These are phyloP conservation scores for Penicillium simplicissimum DNA, from an alignment of 495 filamentous ascomycete genomes.

Conservation along the genomic window DNA sequence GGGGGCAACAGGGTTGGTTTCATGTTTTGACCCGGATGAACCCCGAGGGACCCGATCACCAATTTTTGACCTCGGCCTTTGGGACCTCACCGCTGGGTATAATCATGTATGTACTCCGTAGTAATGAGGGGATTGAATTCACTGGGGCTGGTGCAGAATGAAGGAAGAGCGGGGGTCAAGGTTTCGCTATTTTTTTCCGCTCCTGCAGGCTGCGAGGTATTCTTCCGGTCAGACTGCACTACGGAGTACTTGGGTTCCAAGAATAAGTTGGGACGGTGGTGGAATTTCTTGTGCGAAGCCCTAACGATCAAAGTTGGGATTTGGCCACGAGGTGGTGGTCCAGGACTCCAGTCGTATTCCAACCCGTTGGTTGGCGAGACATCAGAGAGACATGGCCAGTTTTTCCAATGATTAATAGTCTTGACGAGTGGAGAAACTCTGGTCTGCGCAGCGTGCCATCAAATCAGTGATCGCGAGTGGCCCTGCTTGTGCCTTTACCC, in stretches of 20 bases:
- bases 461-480: background rate
- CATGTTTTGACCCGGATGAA: slow-evolving; percentile 10
- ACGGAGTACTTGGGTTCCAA: background rate
- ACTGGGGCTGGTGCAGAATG: background rate
- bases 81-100: slow-evolving; percentile 2
- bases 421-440: background rate
- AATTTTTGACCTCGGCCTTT: background rate
- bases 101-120: no score
- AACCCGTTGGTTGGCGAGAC: background rate
- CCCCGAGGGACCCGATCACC: background rate
- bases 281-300: background rate
- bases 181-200: background rate
- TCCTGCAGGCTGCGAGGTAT: slow-evolving; percentile 3
- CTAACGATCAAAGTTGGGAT: background rate
- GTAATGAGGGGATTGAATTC: background rate
- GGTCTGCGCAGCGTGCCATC: background rate
- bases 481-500: background rate
- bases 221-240: background rate
- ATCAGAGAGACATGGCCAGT: background rate
- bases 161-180: background rate
- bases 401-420: background rate
- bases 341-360: background rate
- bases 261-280: background rate
- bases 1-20: background rate
- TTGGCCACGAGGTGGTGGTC: background rate